A percentile compares a stretch with the other conserved stretches of the same genome.
These are phyloP conservation scores for Backusella tuberculispora DNA, from an alignment of 192 early-diverging fungal genomes.

Conservation along the genomic window DNA sequence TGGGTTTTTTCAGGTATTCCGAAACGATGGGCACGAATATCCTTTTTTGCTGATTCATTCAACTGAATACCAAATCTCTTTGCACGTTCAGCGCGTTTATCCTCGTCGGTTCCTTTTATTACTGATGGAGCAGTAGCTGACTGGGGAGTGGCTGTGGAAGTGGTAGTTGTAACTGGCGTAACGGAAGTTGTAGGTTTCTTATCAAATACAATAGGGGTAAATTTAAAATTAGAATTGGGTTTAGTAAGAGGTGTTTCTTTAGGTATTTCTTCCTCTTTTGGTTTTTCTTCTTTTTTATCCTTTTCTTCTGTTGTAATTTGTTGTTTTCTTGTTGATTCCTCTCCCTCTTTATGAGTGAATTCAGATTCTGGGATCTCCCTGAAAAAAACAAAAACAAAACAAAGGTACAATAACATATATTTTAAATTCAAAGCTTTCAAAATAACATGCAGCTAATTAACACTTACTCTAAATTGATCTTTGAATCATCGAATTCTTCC, in stretches of 20 bases:
- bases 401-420: neutral
- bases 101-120: constrained; percentile 14
- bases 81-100: constrained; percentile 33
- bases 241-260: constrained; percentile 24
- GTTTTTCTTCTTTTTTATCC: neutral
- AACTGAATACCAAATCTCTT: constrained; percentile 54
- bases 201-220: constrained; percentile 45
- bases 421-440: neutral
- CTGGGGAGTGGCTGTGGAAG: neutral
- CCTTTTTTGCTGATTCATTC: constrained; percentile 51
- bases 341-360: neutral
- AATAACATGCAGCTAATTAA: neutral
- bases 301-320: neutral
- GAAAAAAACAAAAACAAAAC: neutral
- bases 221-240: constrained; percentile 42
- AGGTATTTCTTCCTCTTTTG: neutral
- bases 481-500: constrained; percentile 43
- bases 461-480: constrained; percentile 43
- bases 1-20: constrained; percentile 39
- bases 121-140: constrained; percentile 25
- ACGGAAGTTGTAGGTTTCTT: constrained; percentile 19
- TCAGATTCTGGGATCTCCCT: constrained; percentile 19
- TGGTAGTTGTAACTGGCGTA: constrained; percentile 10
- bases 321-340: neutral
- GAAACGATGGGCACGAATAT: constrained; percentile 60